Conservation (phyloP, 768 basidiomycete genomes). For the Solioccasus polychromus region DNA sequence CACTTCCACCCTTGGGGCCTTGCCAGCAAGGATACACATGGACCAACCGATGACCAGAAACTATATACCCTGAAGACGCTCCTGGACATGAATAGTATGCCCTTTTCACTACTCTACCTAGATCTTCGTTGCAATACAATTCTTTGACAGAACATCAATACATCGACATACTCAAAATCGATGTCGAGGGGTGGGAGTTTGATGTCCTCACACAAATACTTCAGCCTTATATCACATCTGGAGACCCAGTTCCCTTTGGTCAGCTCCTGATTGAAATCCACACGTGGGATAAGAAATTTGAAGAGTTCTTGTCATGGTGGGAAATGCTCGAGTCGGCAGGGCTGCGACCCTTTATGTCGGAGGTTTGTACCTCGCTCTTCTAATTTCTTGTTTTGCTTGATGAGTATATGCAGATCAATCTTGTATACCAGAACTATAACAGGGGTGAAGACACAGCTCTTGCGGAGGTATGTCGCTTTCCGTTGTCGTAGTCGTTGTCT, state of each 20-base stretch:
- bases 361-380: too few species aligned
- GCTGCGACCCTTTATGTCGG: conserved; percentile 46
- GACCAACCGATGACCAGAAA: conserved; percentile 30
- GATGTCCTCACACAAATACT: conserved; percentile 40
- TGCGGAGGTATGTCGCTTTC: conserved; percentile 40
- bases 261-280: conserved; percentile 49
- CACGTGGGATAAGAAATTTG: conserved; percentile 33
- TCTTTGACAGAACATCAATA: conserved; percentile 31
- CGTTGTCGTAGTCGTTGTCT: not conserved
- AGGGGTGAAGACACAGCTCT: conserved; percentile 43
- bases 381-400: too few species aligned
- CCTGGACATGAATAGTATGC: conserved; percentile 42
- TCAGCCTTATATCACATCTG: conserved; percentile 33
- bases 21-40: conserved; percentile 37
- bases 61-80: conserved; percentile 46
- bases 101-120: too few species aligned
- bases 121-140: too few species aligned
- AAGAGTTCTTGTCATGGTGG: conserved; percentile 44
- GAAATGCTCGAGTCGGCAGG: conserved; percentile 45
- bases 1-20: conserved; percentile 44
- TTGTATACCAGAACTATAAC: conserved; percentile 60
- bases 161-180: conserved; percentile 44
- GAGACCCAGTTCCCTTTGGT: conserved; percentile 43
- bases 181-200: conserved; percentile 50
- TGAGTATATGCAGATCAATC: conserved; percentile 49